Evolutionary conservation across 495 filamentous ascomycete genomes (phyloP), one percentile per base, ranked within the genome.

Genomic region (Lepidopterella palustris): DNA sequence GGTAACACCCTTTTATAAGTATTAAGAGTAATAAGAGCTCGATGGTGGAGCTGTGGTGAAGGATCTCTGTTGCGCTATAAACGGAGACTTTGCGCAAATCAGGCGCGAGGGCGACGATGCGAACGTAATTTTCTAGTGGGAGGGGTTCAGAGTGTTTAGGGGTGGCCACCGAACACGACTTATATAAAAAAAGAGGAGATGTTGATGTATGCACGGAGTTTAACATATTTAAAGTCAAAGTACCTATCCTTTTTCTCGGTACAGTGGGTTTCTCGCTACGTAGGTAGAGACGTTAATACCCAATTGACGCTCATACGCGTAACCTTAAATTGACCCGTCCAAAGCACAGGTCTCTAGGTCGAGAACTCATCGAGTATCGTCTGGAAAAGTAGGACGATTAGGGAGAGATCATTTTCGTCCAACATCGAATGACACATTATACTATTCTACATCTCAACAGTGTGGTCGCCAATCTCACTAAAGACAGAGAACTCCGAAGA

Each of bases 21-120:
- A 45, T 61, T 47, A 26, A 28, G 58, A 18, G 31, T 31, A 49
- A 55, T 55, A 61, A 55, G 24, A 28, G 25, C 51, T 61, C 50
- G 25, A 58, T n/a, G 55, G 45, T 58, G 24, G 45, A n/a, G 58
- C 62, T 61, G 26, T 56, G 45, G 51, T 18, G 40, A 61, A 53
- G 55, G 42, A 57, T 53, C 32, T 53, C 47, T 54, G 23, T 63
- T 63, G 29, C 40, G 61, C 56, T 28, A 55, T 39, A 51, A 61
- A 53, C 56, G 23, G 59, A 61, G 53, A 51, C 58, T 55, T 57
- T 64, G n/a, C 57, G 31, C 45, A 64, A 55, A 49, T 64, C 48
- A 64, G 58, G 62, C 58, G 51, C 48, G 45, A 56, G 60, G 57
- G 58, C 58, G 48, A 61, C 45, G 35, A 64, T 61, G 58, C 29